Evolutionary conservation across 2,329 filamentous ascomycete species (phyloP), one percentile per base, ranked within the genome.

Genomic region (Cadophora sp.): DNA sequence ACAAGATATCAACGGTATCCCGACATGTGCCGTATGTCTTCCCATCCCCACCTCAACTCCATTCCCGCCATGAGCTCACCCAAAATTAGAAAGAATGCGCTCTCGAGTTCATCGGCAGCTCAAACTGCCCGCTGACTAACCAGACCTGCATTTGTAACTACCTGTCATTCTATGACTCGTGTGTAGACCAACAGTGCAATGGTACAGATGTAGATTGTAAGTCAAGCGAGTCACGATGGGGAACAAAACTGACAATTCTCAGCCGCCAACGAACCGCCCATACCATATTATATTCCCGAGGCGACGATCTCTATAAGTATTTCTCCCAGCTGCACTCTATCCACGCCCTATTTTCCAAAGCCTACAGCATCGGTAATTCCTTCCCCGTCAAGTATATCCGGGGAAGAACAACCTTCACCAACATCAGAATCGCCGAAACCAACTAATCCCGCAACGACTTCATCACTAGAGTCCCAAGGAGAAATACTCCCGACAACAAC

Each of bases 221-320:
- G 48, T 30, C 14, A 11, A 30, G 5, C 5, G 1, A n/a, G 13
- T 51, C 13, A 13, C 48, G 5, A 30, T 2, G 16, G 4, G 11
- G 13, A 30, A 18, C 14, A 30, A 3, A 14, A 1, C 48, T 51
- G 16, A 51, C 16, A 30, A 4, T 8, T 2, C 27, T 4, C 27
- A 51, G 48, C 24, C 24, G 59, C 64, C 20, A n/a, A 24, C 4
- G 39, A 27, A 9, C 39, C 51, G 16, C 50, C 59, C 14, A n/a
- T 66, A 22, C 64, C 64, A 20, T 59, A 59, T 16, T 66, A 66
- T 22, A 61, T 66, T 6, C 59, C 51, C 20, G 50, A 58, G 14
- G 33, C 45, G 4, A 66, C 64, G 16, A 62, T 66, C 3, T 50
- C 48, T 22, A 61, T 66, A 14, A 22, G 24, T 27, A 66, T 27